Evolutionary conservation across 176 grass and related monocot genomes (phyloP).

Genomic region (Bolboschoenus planiculmis): DNA sequence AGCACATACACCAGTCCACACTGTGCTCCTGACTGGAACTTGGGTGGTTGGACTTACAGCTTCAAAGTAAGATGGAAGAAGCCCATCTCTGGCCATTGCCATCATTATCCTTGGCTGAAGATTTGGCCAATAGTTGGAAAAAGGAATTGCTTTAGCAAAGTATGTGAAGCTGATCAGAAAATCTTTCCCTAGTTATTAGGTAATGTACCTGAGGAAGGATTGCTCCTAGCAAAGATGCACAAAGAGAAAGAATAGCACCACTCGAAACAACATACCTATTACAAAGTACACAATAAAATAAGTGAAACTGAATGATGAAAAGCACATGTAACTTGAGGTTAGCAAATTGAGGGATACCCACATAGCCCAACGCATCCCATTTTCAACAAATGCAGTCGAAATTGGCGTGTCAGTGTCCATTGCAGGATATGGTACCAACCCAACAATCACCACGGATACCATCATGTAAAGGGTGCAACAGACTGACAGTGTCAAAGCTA

Average conservation of each 20-base stretch:
- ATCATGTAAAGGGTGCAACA: slow-evolving; percentile 94
- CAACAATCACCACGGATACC: slow-evolving; percentile 74
- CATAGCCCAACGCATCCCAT: slow-evolving; percentile 76
- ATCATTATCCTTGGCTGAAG: slow-evolving; percentile 81
- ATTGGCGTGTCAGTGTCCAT: slow-evolving; percentile 85
- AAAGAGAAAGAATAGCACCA: slow-evolving; percentile 79
- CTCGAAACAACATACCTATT: slow-evolving; percentile 69
- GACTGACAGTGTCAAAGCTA: slow-evolving; percentile 47
- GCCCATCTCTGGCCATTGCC: slow-evolving; percentile 94
- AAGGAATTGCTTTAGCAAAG: not conserved
- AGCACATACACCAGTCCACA: slow-evolving; percentile 62
- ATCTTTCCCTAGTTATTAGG: not conserved
- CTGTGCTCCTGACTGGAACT: slow-evolving; percentile 67
- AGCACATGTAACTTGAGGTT: not conserved
- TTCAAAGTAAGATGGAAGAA: slow-evolving; percentile 64
- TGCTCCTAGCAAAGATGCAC: slow-evolving; percentile 63
- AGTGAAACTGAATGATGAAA: slow-evolving; percentile 5
- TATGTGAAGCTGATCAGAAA: not conserved
- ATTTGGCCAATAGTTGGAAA: slow-evolving; percentile 14
- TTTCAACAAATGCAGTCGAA: slow-evolving; percentile 56
- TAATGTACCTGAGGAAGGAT: slow-evolving; percentile 80
- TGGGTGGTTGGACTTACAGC: slow-evolving; percentile 52
- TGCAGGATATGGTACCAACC: slow-evolving; percentile 64
- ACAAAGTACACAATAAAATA: not conserved
- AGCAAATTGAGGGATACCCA: slow-evolving; percentile 33